These are phyloP conservation scores for Fusarium multiceps DNA, from an alignment of 2,329 filamentous ascomycete species.

Conservation along the genomic window DNA sequence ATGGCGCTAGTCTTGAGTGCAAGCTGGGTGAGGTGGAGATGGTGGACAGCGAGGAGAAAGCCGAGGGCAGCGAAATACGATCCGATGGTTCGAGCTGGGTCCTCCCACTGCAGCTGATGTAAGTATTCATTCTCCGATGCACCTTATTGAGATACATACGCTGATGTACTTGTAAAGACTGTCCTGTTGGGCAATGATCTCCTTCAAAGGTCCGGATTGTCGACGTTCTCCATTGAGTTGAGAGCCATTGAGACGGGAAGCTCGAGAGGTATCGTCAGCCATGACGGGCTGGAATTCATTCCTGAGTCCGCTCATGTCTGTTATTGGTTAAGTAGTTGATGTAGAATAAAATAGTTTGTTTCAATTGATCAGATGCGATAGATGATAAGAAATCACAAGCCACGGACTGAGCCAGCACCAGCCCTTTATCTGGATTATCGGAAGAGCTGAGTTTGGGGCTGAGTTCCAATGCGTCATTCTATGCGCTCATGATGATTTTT, in stretches of 20 bases:
- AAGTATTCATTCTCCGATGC: neutral
- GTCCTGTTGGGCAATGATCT: constrained; percentile 38
- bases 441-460: constrained; percentile 1
- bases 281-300: constrained; percentile 16
- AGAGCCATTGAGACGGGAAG: neutral
- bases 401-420: constrained; percentile 8
- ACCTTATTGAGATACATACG: neutral
- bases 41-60: constrained; percentile 28
- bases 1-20: constrained; percentile 25
- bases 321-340: neutral
- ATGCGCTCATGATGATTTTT: constrained; percentile 28
- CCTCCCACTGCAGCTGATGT: constrained; percentile 27
- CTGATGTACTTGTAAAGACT: constrained; percentile 43
- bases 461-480: constrained; percentile 26
- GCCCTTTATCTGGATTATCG: constrained; percentile 14
- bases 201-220: constrained; percentile 30
- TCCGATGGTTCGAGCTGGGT: constrained; percentile 35
- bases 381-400: constrained; percentile 3
- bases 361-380: neutral
- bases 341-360: neutral
- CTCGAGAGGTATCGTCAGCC: neutral
- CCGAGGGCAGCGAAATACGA: constrained; percentile 33
- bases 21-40: constrained; percentile 34
- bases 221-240: neutral
- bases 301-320: constrained; percentile 22